These are phyloP conservation scores for Fulvia fulva DNA, from an alignment of 2,329 filamentous ascomycete species.

Conservation along the genomic window DNA sequence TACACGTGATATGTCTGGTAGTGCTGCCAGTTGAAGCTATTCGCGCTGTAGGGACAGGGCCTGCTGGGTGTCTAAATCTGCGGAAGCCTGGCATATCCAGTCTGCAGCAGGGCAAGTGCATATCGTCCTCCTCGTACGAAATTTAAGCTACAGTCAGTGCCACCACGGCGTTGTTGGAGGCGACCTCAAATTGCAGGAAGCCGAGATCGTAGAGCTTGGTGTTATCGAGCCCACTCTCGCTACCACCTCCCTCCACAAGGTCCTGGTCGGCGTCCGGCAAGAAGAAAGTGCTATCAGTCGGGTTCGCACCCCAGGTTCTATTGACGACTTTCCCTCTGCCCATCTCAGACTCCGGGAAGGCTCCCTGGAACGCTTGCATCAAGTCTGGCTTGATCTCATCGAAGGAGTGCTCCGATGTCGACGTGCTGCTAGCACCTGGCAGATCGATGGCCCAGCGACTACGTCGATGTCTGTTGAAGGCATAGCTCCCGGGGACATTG, in stretches of 20 bases:
- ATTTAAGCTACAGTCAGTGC: slow-evolving; percentile 60
- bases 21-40: neutral
- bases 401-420: slow-evolving; percentile 76
- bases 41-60: neutral
- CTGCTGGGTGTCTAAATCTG: neutral
- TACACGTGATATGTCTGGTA: neutral
- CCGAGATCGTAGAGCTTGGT: slow-evolving; percentile 93
- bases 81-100: neutral
- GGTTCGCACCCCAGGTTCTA: slow-evolving; percentile 32
- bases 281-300: slow-evolving; percentile 34
- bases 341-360: slow-evolving; percentile 52
- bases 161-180: slow-evolving; percentile 88
- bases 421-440: slow-evolving; percentile 41
- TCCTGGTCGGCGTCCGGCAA: slow-evolving; percentile 34
- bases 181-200: slow-evolving; percentile 88
- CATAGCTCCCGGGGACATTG: slow-evolving; percentile 92
- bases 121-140: no score
- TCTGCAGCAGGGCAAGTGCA: neutral
- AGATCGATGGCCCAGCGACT: slow-evolving; percentile 71
- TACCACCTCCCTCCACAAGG: slow-evolving; percentile 41
- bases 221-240: slow-evolving; percentile 57
- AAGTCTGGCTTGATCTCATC: slow-evolving; percentile 56
- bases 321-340: slow-evolving; percentile 36
- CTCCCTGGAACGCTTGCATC: slow-evolving; percentile 45
- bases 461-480: slow-evolving; percentile 90